Base-by-base conservation (phyloP, 2,329 filamentous ascomycete genomes). In the Phyllosticta citribraziliensis region DNA sequence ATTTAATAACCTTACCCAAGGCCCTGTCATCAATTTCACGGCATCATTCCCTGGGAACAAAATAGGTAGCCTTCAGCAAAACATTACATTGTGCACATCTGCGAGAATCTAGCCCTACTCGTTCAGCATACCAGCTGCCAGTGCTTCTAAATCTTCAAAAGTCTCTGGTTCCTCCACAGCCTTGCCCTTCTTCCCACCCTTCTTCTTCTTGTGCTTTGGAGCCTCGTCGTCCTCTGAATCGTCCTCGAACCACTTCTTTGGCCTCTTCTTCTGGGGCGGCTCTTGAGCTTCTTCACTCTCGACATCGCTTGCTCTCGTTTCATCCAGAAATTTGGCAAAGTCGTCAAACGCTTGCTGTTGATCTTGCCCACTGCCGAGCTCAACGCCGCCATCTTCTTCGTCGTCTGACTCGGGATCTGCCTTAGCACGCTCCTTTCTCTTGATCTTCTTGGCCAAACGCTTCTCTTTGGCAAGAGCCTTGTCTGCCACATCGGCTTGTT, bases 381-480 rank as follows among this genome's bases (percentile, higher is more conserved):
- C 66, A 14, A 72, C 68, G 19, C 70, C 71, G 19, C 63, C 67
- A 27, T 66, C 69, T 55, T 62, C 66, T 47, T 65, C 70, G 20
- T 64, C 68, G 17, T 64, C 67, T 50, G 74, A 77, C 33, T 72
- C 81, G 33, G 72, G 74, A 69, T 84, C 81, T 66, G 80, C 79
- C 53, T 76, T 75, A 72, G 87, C 86, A 67, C 86, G 78, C 52
- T 83, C 84, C 77, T 88, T 93, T 65, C 83, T 79, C 78, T 87
- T 91, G 67, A 88, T 84, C 63, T 82, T 80, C 81, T 91, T 94
- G 74, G 89, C 88, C 67, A 83, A 81, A 72, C 82, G 85, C 82
- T 91, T 92, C 73, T 89, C 83, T 78, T 87, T 91, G 40, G 85
- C 91, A 14, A 88, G 73, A 66, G 84, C 82, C 78, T 96, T 97